A percentile compares a stretch with the other conserved stretches of the same genome.
Evolutionary conservation across 2,329 filamentous ascomycete species (phyloP).

Genomic region (Colletotrichum sp.): DNA sequence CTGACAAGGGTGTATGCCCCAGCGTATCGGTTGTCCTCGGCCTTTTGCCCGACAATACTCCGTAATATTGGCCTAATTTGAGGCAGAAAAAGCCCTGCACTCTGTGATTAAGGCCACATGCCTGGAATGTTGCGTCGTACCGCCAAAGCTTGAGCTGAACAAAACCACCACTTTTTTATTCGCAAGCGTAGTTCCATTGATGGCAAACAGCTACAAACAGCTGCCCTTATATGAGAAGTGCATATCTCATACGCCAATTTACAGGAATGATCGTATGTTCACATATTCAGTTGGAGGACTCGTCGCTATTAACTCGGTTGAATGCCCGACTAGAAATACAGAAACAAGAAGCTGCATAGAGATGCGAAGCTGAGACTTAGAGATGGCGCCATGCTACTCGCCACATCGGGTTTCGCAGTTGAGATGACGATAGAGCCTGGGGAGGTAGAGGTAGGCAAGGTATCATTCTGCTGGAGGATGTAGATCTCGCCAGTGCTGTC

Average conservation of each 20-base stretch:
- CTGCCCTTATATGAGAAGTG: too few relatives aligned
- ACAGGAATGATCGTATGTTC: too few relatives aligned
- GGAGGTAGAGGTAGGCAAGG: neutral
- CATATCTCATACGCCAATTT: neutral
- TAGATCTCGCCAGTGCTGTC: slow-evolving; percentile 72
- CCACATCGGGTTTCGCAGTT: neutral
- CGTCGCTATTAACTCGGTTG: too few relatives aligned
- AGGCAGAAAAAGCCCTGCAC: neutral
- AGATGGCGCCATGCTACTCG: neutral
- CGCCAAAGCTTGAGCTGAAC: neutral
- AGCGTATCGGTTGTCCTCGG: too few relatives aligned
- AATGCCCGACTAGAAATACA: neutral
- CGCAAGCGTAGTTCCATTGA: too few relatives aligned
- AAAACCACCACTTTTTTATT: neutral
- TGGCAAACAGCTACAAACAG: too few relatives aligned
- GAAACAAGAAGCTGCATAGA: neutral
- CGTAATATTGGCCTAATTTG: neutral
- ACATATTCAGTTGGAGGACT: too few relatives aligned
- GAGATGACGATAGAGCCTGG: slow-evolving; percentile 6
- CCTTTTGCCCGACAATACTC: too few relatives aligned
- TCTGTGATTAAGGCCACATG: neutral
- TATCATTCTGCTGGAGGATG: slow-evolving; percentile 43
- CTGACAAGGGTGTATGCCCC: neutral
- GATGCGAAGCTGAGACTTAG: neutral
- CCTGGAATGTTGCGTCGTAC: neutral